Evolutionary conservation across 768 basidiomycete genomes (phyloP), one percentile per base, ranked within the genome.

Genomic region (Suillus brevipes): DNA sequence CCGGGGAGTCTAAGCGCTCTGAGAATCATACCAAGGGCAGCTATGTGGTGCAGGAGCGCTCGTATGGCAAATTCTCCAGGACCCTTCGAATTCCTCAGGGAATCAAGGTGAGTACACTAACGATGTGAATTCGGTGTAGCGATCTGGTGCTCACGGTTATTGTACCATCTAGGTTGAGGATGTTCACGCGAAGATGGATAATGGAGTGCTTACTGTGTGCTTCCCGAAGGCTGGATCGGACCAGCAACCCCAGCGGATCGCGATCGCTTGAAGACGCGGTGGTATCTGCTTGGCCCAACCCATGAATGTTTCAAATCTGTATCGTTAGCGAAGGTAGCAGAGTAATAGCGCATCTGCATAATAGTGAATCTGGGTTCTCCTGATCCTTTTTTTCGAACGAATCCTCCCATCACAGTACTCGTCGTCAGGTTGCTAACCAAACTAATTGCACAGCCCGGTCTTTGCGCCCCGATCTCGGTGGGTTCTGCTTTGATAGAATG

Each of bases 241-340:
- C 28, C 50, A 52, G 16, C 50, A 52, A 52, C 50, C 28, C 50
- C 50, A 52, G 28, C 50, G 8, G 28, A 28, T 52, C 31, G 50
- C 25, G 1, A 67, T 85, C 25, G 50, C 25, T 28, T 52, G 28
- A 50, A 50, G 25, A 52, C 14, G 25, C 25, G 2, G 14, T 28
- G 7, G 14, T 20, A 28, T 52, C 14, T 52, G 50, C 8, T 28
- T 52, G 25, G 16, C 7, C 25, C 16, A 28, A 52, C 8, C 4
- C 4, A 31, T 52, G 16, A 31, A 31, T 12, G 8, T 28, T 18
- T 52, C 50, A 50, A 50, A 50, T 25, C 25, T 25, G 23, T 50
- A 50, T 25, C 13, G 28, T 52, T 31, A 31, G 16, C 16, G 8
- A 52, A 10, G 28, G 50, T 52, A 8, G 8, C 18, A 14, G 31